These are phyloP conservation scores for Blumeria hordei DNA, from an alignment of 2,329 filamentous ascomycete genomes.

Conservation along the genomic window DNA sequence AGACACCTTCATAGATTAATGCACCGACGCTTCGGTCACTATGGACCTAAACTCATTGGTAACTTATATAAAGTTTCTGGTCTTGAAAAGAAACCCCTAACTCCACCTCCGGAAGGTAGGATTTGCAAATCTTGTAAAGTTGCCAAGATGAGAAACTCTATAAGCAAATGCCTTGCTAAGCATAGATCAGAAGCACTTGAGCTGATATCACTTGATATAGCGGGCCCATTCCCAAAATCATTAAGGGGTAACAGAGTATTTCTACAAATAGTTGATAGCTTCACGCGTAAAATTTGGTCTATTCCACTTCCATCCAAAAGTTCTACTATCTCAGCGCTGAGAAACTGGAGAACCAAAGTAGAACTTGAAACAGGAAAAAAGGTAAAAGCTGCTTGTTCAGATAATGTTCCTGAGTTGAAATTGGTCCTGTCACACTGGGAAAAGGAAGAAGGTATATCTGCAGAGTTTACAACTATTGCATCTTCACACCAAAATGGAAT, in stretches of 20 bases:
- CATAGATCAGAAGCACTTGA: background rate
- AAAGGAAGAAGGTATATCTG: background rate
- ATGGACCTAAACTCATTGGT: background rate
- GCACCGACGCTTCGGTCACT: background rate
- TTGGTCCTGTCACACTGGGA: background rate
- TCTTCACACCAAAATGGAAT: background rate
- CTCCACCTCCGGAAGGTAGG: background rate
- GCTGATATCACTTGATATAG: background rate
- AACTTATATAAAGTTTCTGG: background rate
- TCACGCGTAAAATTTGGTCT: background rate
- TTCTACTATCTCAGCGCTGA: background rate
- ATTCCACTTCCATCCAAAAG: background rate
- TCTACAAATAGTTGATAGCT: background rate
- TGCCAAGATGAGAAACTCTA: background rate
- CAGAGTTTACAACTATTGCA: background rate
- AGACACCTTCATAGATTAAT: background rate
- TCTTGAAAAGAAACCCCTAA: background rate
- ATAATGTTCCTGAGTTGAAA: background rate
- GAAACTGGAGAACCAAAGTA: background rate
- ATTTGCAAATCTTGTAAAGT: slow-evolving; percentile 1
- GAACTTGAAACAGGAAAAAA: background rate
- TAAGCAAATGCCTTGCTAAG: background rate
- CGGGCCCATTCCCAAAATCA: background rate
- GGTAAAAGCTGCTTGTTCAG: background rate
- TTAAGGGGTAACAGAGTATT: background rate